Evolutionary conservation across 129 eudicot genomes (phyloP), one percentile per base, ranked within the genome.

Genomic region (Pseudognaphalium luteoalbum): DNA sequence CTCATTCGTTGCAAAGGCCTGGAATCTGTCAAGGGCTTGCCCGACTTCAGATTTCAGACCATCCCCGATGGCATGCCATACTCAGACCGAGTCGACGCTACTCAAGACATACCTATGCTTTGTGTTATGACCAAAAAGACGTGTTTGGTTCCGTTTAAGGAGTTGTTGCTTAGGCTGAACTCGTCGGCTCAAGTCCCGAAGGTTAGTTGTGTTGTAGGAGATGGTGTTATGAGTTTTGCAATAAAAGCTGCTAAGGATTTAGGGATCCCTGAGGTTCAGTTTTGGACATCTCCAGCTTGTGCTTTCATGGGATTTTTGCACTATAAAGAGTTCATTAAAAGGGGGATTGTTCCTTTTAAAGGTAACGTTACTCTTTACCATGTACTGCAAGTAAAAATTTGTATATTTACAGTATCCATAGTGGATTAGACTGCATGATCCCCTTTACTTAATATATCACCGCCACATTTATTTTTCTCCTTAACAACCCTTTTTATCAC

Each of bases 251-350:
- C 88, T 6, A 57, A 44, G 65, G 92, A 89, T 42, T 29, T 90
- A 61, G 92, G 92, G 10, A 83, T 90, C 16, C 85, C 84, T 4
- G 88, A 81, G 61, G 90, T 83, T 72, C 87, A 87, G 72, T 90
- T 90, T 65, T 90, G 92, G 88, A 90, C 96, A 9, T 80, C 92
- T 17, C 83, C 92, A 1, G 87, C 80, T 50, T 83, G 90, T 76
- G 50, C 87, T 71, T 83, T 90, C 39, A 69, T 90, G 81, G 81
- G 92, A 0, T 82, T 81, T 63, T 77, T 90, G 84, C 88, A 87
- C 62, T 87, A 81, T 41, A 70, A 83, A 0, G 88, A 90, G 54
- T 82, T 87, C 77, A 81, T 83, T 42, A 74, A 47, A 35, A 81
- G 88, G 66, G 87, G 84, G 17, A 87, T 87, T 8, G 71, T 73